Evolutionary conservation across 1,284 basidiomycete species (phyloP).

Genomic region (Microbotryomycetes sp.): DNA sequence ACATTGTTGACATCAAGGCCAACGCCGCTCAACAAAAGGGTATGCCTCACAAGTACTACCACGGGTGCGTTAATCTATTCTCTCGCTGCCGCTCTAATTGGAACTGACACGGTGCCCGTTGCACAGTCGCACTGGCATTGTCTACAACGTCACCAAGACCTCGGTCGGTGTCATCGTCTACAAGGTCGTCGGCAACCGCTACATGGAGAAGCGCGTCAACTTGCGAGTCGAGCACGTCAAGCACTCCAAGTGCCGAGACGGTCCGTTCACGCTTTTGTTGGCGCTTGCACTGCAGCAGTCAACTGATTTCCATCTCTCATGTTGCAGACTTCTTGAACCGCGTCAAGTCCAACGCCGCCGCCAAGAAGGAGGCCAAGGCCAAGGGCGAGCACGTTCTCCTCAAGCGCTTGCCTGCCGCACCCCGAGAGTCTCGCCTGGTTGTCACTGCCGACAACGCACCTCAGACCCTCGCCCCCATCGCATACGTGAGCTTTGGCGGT

Average conservation of each 20-base stretch:
- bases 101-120: too few relatives aligned
- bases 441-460: conserved; percentile 68
- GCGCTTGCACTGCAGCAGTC: neutral
- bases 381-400: conserved; percentile 82
- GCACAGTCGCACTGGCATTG: conserved; percentile 81
- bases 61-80: conserved; percentile 18
- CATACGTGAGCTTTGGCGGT: conserved; percentile 46
- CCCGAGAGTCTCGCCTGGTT: conserved; percentile 73
- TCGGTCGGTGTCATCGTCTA: conserved; percentile 95
- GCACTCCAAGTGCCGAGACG: conserved; percentile 94
- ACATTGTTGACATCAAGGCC: conserved; percentile 99
- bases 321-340: conserved; percentile 81
- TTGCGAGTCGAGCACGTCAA: conserved; percentile 94
- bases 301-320: neutral
- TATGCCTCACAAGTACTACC: conserved; percentile 89
- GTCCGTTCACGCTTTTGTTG: neutral
- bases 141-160: conserved; percentile 95
- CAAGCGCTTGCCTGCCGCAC: conserved; percentile 78
- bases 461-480: conserved; percentile 85
- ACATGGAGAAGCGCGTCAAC: conserved; percentile 99
- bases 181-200: conserved; percentile 98
- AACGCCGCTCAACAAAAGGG: conserved; percentile 99
- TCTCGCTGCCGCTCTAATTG: neutral
- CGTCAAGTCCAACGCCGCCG: conserved; percentile 85
- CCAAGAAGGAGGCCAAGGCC: conserved; percentile 75